A percentile compares a stretch with the other conserved stretches of the same genome.
Conservation (phyloP, 179 eudicot genomes). For the Kewa caespitosa region DNA sequence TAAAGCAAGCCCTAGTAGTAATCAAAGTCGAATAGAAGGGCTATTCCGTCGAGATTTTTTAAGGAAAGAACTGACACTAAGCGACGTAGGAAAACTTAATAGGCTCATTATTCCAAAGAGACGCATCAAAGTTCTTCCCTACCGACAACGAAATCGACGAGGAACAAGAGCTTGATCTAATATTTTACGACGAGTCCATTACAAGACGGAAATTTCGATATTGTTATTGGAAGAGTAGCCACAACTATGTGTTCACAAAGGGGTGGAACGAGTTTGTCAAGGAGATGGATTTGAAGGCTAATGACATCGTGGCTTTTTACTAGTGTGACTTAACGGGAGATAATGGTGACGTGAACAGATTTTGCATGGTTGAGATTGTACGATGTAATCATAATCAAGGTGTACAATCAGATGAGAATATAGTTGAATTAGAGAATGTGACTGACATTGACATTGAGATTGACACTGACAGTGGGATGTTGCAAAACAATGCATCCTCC, state of each 20-base stretch:
- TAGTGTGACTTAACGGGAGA: conserved; percentile 24
- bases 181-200: conserved; percentile 40
- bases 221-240: conserved; percentile 80
- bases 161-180: conserved; percentile 21
- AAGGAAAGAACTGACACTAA: conserved; percentile 74
- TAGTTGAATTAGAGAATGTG: too few species aligned
- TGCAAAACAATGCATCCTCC: too few species aligned
- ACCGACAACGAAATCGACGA: background rate
- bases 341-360: conserved; percentile 1
- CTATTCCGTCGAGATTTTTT: conserved; percentile 31
- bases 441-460: too few species aligned
- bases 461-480: too few species aligned
- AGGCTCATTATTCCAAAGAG: conserved; percentile 79
- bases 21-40: conserved; percentile 6
- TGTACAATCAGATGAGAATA: too few species aligned
- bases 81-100: conserved; percentile 79
- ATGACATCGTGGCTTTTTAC: conserved; percentile 50
- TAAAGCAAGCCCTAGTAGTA: background rate
- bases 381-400: background rate
- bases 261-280: conserved; percentile 76
- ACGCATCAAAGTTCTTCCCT: conserved; percentile 53
- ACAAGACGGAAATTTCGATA: conserved; percentile 59
- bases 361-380: conserved; percentile 36
- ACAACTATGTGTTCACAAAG: conserved; percentile 62
- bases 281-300: conserved; percentile 40